Percentiles rank a stretch among this genome's conserved stretches.
phyloP scores from a whole-genome alignment of 1,139 yeast species.

The Candida neerlandica region DNA sequence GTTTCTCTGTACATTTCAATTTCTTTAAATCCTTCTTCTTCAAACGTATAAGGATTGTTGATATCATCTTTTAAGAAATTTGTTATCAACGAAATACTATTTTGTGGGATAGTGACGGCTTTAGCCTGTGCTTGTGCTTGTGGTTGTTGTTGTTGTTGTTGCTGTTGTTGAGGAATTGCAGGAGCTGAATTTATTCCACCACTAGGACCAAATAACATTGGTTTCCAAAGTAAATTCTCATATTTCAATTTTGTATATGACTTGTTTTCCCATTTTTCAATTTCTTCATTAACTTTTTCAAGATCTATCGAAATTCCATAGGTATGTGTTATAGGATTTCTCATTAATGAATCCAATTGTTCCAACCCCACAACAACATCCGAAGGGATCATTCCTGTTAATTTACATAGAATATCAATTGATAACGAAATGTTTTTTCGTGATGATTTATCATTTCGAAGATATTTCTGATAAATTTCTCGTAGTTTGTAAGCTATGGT shows the following conservation, averaged over 20 bases:
- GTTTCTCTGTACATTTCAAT: slow-evolving; percentile 42
- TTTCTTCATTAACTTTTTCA: slow-evolving; percentile 42
- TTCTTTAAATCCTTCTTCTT: slow-evolving; percentile 51
- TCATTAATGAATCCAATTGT: slow-evolving; percentile 62
- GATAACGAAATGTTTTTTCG: slow-evolving; percentile 33
- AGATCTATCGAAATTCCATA: slow-evolving; percentile 62
- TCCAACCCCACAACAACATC: slow-evolving; percentile 90
- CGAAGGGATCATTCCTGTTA: slow-evolving; percentile 85
- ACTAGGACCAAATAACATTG: slow-evolving; percentile 79
- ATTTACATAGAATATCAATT: slow-evolving; percentile 59
- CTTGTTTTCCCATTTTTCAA: slow-evolving; percentile 59
- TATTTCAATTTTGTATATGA: slow-evolving; percentile 55
- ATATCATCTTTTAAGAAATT: slow-evolving; percentile 67
- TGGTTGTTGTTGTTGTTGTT: slow-evolving; percentile 1
- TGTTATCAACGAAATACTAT: slow-evolving; percentile 56
- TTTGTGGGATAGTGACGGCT: slow-evolving; percentile 24
- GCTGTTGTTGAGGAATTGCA: slow-evolving; percentile 23
- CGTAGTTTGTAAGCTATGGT: slow-evolving; percentile 52
- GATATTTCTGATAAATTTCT: slow-evolving; percentile 30
- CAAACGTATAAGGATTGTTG: slow-evolving; percentile 58
- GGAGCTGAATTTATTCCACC: slow-evolving; percentile 73
- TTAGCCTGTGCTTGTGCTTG: not conserved
- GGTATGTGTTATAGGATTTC: slow-evolving; percentile 40
- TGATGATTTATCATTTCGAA: not conserved
- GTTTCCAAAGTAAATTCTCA: slow-evolving; percentile 70